Evolutionary conservation across 129 eudicot species (phyloP), one percentile per base, ranked within the genome.

Genomic region (Saussurea involucrata): DNA sequence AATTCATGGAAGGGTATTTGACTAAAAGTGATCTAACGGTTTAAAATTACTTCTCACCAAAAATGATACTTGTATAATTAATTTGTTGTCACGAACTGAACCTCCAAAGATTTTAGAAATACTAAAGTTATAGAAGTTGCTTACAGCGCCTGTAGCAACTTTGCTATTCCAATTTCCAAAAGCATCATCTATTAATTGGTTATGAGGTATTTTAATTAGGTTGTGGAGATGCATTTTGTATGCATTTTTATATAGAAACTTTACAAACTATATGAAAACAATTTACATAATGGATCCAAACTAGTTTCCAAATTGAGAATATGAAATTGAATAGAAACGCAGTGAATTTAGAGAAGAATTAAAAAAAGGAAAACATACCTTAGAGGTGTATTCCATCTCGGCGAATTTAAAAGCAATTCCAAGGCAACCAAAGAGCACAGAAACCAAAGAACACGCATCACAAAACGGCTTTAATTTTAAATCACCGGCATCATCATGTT

Each of bases 401-500:
- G 92, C 92, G 67, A 88, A 88, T 78, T 88, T 88, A 64, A 88
- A 88, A 42, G 92, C 92, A 81, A 88, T 78, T 20, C 92, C 92
- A 4, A 88, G 84, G 73, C 70, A 88, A 32, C 85, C 82, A 60
- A 88, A 88, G 84, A 91, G 92, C 7, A 91, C 82, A 18, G 97
- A 91, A 8, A 91, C 97, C 18, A 78, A 86, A 33, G 97, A 76
- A 31, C 92, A 86, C 7, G 97, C 90, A 69, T 91, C 88, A 34
- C 93, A 91, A 32, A 91, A 88, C 6, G 88, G 83, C 85, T 86
- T 87, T 69, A 88, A 84, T 22, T 66, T 75, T 3, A 88, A 85
- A 75, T 85, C 90, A 21, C 75, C 74, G 22, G 70, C 87, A 24
- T 68, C 80, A 42, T 27, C 21, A 0, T 67, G 57, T 64, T 84